Evolutionary conservation across 768 basidiomycete species (phyloP).

Genomic region (Rhizopogon vinicolor): DNA sequence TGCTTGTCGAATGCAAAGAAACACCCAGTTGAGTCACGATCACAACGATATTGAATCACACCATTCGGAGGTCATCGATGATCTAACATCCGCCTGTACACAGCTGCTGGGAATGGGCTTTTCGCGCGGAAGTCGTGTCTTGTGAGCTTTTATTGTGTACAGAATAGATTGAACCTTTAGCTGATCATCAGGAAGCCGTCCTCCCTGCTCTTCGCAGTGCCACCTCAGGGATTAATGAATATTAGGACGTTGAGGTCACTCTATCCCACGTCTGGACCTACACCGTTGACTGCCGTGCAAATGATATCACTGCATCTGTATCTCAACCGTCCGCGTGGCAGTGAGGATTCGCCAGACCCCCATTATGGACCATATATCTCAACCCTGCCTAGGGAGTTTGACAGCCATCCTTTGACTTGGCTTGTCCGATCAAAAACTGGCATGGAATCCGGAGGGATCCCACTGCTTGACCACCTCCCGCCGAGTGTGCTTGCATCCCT

Average conservation of each 20-base stretch:
- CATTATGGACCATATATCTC: constrained; percentile 76
- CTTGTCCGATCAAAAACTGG: constrained; percentile 28
- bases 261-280: constrained; percentile 39
- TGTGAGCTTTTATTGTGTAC: constrained; percentile 27
- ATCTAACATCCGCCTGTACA: neutral
- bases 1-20: constrained; percentile 49
- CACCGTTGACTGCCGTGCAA: constrained; percentile 59
- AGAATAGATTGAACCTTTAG: neutral
- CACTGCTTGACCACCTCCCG: constrained; percentile 45
- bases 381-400: constrained; percentile 68
- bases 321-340: constrained; percentile 51
- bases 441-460: constrained; percentile 11
- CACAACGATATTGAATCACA: neutral
- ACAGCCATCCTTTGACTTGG: constrained; percentile 83
- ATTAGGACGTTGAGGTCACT: constrained; percentile 55
- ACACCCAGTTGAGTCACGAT: constrained; percentile 27
- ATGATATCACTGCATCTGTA: constrained; percentile 78
- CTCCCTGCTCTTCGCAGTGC: constrained; percentile 63
- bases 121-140: constrained; percentile 43
- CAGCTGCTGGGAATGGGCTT: constrained; percentile 69
- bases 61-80: neutral
- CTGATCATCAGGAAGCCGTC: constrained; percentile 36
- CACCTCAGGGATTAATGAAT: constrained; percentile 70
- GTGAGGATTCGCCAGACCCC: constrained; percentile 44
- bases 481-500: constrained; percentile 39